Percentiles rank a stretch among this genome's conserved stretches.
phyloP scores from a whole-genome alignment of 2,329 filamentous ascomycete genomes.

The Myriosclerotinia scirpicola region DNA sequence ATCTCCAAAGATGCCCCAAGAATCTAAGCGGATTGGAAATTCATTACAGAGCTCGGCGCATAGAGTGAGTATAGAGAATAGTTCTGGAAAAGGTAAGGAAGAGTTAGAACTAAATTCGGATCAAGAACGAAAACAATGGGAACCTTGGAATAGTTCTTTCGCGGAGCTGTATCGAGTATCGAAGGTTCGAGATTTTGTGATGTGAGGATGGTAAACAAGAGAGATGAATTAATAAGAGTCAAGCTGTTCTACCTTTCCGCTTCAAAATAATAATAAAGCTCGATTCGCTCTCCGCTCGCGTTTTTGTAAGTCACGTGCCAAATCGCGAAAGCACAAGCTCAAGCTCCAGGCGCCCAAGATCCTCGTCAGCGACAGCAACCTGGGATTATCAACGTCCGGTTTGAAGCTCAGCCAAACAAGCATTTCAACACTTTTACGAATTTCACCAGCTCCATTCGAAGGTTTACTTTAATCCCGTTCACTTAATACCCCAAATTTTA shows the following conservation, averaged over 20 bases:
- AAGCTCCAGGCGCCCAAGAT: conserved; percentile 24
- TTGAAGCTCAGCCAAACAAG: conserved; percentile 18
- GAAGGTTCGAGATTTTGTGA: background rate
- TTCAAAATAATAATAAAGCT: conserved; percentile 10
- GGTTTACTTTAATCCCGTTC: background rate
- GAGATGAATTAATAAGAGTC: background rate
- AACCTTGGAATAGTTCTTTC: background rate
- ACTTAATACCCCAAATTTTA: conserved; percentile 5
- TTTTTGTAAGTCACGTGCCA: conserved; percentile 20
- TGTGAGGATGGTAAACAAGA: too few relatives aligned
- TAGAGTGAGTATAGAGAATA: conserved; percentile 30
- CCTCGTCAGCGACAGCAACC: conserved; percentile 26
- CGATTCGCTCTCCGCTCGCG: conserved; percentile 17
- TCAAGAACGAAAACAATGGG: background rate
- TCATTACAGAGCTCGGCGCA: conserved; percentile 39
- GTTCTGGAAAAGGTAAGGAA: conserved; percentile 12
- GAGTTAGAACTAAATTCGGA: conserved; percentile 5
- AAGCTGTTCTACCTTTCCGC: background rate
- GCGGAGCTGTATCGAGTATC: background rate
- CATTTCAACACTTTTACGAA: conserved; percentile 13
- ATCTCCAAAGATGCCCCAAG: conserved; percentile 44
- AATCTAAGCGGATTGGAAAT: conserved; percentile 39
- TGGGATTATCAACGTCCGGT: conserved; percentile 11
- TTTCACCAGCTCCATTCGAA: background rate
- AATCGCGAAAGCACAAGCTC: conserved; percentile 23